Conservation (phyloP, 2,329 filamentous ascomycete species). For the Pestalotiopsis fici region DNA sequence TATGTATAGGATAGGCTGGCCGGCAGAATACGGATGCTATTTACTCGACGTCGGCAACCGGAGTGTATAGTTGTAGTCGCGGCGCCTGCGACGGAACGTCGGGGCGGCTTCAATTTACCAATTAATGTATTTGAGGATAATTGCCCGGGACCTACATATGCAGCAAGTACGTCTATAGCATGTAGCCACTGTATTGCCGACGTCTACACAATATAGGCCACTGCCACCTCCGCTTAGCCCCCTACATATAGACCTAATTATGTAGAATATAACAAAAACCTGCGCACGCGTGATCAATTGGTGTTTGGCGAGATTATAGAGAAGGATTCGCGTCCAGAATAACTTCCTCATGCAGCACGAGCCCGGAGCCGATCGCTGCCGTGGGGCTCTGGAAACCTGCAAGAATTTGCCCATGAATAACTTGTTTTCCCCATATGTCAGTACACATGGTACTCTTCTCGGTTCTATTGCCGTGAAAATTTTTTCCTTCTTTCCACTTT, state of each 20-base stretch:
- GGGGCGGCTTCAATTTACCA: neutral
- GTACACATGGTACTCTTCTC: neutral
- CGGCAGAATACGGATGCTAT: neutral
- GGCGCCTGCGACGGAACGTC: neutral
- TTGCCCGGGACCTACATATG: neutral
- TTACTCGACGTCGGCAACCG: too few species aligned
- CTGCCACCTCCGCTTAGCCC: neutral
- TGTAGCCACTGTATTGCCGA: neutral
- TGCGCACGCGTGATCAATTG: neutral
- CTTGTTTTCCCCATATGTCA: neutral
- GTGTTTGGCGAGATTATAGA: neutral
- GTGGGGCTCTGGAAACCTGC: neutral
- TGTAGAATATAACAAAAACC: neutral
- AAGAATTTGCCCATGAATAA: too few species aligned
- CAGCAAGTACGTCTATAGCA: neutral
- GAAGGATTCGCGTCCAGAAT: neutral
- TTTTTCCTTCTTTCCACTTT: neutral
- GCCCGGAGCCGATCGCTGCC: neutral
- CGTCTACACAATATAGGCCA: neutral
- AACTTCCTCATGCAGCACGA: neutral
- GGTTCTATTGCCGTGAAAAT: neutral
- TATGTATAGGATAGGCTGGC: neutral
- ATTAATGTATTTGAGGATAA: neutral
- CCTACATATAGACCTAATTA: neutral
- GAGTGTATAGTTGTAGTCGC: too few species aligned